Evolutionary conservation across 495 filamentous ascomycete species (phyloP).

Genomic region (Neurospora discreta): DNA sequence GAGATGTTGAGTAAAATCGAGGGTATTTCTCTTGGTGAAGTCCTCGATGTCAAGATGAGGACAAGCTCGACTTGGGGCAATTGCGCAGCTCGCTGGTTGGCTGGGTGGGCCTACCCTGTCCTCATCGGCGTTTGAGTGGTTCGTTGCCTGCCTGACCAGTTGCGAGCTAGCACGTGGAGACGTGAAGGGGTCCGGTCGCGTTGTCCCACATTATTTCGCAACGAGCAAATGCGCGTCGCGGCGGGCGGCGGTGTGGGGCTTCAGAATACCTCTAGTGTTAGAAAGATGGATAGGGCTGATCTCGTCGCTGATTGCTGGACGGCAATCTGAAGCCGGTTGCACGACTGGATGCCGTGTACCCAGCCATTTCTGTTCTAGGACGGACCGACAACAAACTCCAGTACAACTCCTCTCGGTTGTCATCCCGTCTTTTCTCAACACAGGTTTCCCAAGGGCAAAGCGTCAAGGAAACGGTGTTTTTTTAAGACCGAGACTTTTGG

Average conservation of each 20-base stretch:
- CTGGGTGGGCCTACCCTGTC: background rate
- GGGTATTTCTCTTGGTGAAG: background rate
- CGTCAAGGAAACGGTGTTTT: background rate
- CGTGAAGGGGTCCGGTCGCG: constrained; percentile 9
- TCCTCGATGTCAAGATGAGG: background rate
- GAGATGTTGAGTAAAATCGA: background rate
- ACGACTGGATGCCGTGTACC: background rate
- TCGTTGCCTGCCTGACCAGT: background rate
- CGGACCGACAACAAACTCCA: background rate
- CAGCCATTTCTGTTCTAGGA: background rate
- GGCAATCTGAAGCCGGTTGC: background rate
- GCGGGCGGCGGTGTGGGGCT: constrained; percentile 7
- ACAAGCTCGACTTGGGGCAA: background rate
- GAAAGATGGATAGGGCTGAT: background rate
- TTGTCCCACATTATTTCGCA: constrained; percentile 7
- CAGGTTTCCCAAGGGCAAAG: background rate
- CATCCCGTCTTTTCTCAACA: background rate
- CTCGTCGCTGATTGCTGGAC: background rate
- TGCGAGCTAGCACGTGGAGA: constrained; percentile 10
- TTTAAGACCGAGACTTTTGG: background rate
- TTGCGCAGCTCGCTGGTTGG: background rate
- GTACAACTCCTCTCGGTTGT: background rate
- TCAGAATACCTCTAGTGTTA: too few species aligned
- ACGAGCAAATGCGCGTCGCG: constrained; percentile 3
- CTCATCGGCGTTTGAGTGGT: background rate